Base-by-base conservation (phyloP, 2,329 filamentous ascomycete species). In the Fusarium secorum region DNA sequence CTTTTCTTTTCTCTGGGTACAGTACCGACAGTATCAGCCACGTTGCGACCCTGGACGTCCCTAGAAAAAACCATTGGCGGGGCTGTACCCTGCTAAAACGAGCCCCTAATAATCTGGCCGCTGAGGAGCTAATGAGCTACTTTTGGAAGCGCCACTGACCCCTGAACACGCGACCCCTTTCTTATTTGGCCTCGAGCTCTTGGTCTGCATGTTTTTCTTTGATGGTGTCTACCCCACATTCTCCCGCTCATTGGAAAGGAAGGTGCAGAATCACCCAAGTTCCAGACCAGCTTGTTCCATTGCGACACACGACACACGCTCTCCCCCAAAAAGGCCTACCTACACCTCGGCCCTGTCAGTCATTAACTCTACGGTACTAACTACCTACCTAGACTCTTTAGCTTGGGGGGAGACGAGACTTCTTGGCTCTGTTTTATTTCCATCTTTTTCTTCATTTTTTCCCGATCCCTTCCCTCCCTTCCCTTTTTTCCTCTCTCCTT, bases 81-180 rank as follows among this genome's bases (percentile, higher is more conserved):
- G 44, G 18, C 33, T 20, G 41, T 46, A 38, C 48, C 41, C 36
- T 60, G 62, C 42, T 30, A 61, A 68, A 68, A 62, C 38, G 8
- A 60, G 44, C 64, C 64, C 64, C 64, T 58, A 68, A 54, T 45
- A 58, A 68, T 53, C 45, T 52, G 45, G 51, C 26, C 49, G 48
- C 24, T 4, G 33, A 24, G 26, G 38, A 67, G 56, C 42, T 66
- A 67, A 54, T 44, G 35, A 63, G 32, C 48, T 64, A 48, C 55
- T 41, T 54, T 35, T 33, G n/a, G 56, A 20, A 11, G 20, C 39
- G 45, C 45, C 20, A 32, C 45, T 18, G 36, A 55, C 68, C 68
- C 69, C 68, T 72, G 64, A 66, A 65, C 68, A 71, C 69, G 69
- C 69, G 69, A 71, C 69, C 69, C 69, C 69, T 71, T 71, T 71